Conservation (phyloP, 768 basidiomycete species). For the Podaxis sp. region DNA sequence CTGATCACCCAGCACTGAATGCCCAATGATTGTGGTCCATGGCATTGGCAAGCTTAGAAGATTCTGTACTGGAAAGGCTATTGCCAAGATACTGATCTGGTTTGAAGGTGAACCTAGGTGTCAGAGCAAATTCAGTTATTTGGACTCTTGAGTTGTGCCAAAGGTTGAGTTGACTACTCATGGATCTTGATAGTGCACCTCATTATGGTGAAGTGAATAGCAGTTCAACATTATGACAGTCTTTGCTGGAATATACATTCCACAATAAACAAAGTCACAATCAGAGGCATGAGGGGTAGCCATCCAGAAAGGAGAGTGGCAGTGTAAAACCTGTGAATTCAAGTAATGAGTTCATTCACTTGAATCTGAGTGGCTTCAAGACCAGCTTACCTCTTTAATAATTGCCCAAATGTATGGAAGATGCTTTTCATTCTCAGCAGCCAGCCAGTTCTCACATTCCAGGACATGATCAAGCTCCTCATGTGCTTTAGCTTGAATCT, state of each 20-base stretch:
- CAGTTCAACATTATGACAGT: background rate
- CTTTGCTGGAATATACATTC: conserved; percentile 24
- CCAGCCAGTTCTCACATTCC: background rate
- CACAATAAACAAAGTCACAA: conserved; percentile 37
- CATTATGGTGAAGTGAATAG: background rate
- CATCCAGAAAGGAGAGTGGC: conserved; percentile 37
- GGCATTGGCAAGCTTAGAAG: conserved; percentile 38
- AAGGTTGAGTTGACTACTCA: too few species aligned
- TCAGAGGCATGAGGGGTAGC: conserved; percentile 36
- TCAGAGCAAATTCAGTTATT: conserved; percentile 14
- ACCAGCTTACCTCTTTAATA: conserved; percentile 26
- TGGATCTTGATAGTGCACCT: too few species aligned
- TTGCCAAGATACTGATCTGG: conserved; percentile 45
- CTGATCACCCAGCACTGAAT: conserved; percentile 44
- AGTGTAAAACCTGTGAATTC: conserved; percentile 30
- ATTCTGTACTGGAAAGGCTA: conserved; percentile 33
- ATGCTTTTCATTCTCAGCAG: background rate
- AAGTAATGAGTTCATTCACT: too few species aligned
- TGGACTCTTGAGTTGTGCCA: too few species aligned
- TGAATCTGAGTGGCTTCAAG: background rate
- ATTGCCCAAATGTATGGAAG: background rate
- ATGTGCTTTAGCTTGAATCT: background rate
- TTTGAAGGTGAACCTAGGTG: conserved; percentile 36
- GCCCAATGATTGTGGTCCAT: conserved; percentile 48
- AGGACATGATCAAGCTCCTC: background rate